Base-by-base conservation (phyloP, 169 alveolate species). In the Cryptosporidium meleagridis region DNA sequence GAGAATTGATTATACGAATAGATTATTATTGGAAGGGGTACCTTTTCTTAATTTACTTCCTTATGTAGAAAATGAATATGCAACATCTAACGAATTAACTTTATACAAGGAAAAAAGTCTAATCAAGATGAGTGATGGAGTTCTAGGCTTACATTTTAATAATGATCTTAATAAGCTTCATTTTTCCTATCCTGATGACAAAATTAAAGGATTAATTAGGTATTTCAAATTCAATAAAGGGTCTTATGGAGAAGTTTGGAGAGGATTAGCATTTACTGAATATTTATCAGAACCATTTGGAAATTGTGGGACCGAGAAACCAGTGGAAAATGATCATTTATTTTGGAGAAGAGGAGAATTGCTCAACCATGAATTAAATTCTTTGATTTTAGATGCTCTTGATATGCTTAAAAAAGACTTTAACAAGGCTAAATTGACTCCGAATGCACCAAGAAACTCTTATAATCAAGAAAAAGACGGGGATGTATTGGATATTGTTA, bases 241-340 rank as follows among this genome's bases (percentile, higher is more conserved):
- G 18, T 62, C 89, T 21, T 80, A 33, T 26, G 89, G 89, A n/a
- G 89, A 80, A 65, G 89, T 80, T 23, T 80, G 89, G 89, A 33
- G 89, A 31, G 89, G 89, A 31, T 48, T 80, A 18, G 89, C 80
- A 62, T 80, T 80, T 44, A 80, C 75, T 35, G 75, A 80, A 62
- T 80, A 59, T 62, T 62, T 80, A 21, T 31, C 48, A 16, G 68
- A 65, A 33, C 75, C 75, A 21, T 80, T 61, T 26, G 89, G 89
- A 1, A 48, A 80, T 39, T 80, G 89, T 65, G 70, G 75, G 21
- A 23, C 26, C 12, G 73, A 59, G 3, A 41, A 44, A 39, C 10
- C 23, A 14, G 14, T 80, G 10, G 37, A 41, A 44, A 26, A 31
- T 14, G 48, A 39, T 44, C 69, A 65, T 12, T 44, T 62, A 41